Conservation (phyloP, 2,329 filamentous ascomycete species). For the Pyricularia sp. region DNA sequence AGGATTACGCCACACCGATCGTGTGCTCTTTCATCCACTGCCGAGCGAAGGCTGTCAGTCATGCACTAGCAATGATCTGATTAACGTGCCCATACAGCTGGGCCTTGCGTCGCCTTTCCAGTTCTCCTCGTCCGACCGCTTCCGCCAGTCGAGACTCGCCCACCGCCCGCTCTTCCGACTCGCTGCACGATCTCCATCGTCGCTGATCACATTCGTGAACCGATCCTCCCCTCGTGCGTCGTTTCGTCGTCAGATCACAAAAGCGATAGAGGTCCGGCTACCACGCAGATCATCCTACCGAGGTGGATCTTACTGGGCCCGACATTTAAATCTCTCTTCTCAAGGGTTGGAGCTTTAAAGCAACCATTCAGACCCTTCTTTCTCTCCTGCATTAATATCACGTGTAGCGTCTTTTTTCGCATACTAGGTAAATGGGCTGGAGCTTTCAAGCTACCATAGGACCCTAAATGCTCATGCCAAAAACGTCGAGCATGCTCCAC, state of each 20-base stretch:
- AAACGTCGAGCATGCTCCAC: conserved; percentile 2
- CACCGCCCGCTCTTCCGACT: neutral
- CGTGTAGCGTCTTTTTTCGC: conserved; percentile 5
- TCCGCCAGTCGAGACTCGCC: neutral
- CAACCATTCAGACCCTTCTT: conserved; percentile 36
- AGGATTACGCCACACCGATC: neutral
- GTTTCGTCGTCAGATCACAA: neutral
- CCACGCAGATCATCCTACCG: neutral
- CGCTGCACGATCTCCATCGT: neutral
- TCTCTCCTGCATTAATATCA: conserved; percentile 16
- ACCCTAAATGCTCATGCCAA: conserved; percentile 24
- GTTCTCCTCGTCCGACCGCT: neutral
- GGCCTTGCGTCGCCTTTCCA: neutral
- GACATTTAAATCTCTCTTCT: neutral
- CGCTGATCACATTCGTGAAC: neutral
- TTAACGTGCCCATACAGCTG: neutral
- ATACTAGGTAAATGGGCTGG: conserved; percentile 37
- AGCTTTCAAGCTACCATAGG: conserved; percentile 58
- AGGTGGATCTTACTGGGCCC: neutral
- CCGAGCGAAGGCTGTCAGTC: neutral
- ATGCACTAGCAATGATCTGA: neutral
- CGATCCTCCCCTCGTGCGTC: neutral
- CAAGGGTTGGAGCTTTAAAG: conserved; percentile 39
- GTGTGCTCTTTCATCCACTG: neutral
- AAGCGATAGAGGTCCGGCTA: neutral